A percentile compares a stretch with the other conserved stretches of the same genome.
phyloP scores from a whole-genome alignment of 257 asterid genomes.

The Hygrophila difformis region DNA sequence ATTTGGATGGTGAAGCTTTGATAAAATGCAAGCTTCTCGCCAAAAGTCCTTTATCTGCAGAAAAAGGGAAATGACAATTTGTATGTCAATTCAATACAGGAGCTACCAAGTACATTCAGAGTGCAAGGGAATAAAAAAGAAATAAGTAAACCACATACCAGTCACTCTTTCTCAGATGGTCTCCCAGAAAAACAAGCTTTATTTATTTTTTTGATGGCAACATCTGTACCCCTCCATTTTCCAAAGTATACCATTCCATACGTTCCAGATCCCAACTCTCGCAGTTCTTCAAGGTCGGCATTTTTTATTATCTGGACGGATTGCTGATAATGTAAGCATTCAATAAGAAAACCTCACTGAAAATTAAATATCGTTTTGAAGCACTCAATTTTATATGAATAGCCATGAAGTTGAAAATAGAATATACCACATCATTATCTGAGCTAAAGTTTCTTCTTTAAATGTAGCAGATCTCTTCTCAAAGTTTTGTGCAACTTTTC shows the following conservation, averaged over 20 bases:
- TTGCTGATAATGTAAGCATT: slow-evolving; percentile 7
- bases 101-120: neutral
- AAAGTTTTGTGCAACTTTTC: no score
- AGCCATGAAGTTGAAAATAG: no score
- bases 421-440: no score
- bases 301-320: slow-evolving; percentile 53
- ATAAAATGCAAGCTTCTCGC: slow-evolving; percentile 67
- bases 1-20: slow-evolving; percentile 73
- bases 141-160: slow-evolving; percentile 38
- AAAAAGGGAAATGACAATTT: slow-evolving; percentile 8
- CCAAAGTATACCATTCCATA: slow-evolving; percentile 78
- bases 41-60: slow-evolving; percentile 64
- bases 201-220: slow-evolving; percentile 67
- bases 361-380: neutral
- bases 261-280: slow-evolving; percentile 75
- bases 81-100: neutral
- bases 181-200: slow-evolving; percentile 60
- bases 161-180: slow-evolving; percentile 55
- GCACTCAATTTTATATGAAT: no score
- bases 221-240: slow-evolving; percentile 83
- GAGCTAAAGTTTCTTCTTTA: no score
- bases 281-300: slow-evolving; percentile 75
- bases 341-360: neutral
- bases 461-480: no score
- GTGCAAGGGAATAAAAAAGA: no score